Evolutionary conservation across 768 basidiomycete species (phyloP), one percentile per base, ranked within the genome.

Genomic region (Inosperma sp.): DNA sequence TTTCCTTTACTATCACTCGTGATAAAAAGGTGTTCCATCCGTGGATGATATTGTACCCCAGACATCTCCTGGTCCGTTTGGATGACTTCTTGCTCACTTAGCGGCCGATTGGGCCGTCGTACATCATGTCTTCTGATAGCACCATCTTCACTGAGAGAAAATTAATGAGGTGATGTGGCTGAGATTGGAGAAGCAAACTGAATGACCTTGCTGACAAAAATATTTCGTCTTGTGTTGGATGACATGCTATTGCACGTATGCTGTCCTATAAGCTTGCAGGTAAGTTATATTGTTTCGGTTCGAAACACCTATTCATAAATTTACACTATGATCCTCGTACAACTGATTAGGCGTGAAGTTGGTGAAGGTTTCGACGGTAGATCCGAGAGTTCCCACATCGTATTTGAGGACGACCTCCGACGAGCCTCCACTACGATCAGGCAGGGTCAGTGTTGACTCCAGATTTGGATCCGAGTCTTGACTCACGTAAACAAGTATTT

Each of bases 171-270:
- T 45, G 56, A 45, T 45, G 30, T 51, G 56, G 50, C 59, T 49
- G 51, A 35, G 37, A 36, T 45, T 55, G 48, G 39, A 30, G 55
- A 47, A 34, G 45, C 52, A 21, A 48, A 48, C 36, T 30, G 22
- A 56, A 67, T 46, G 59, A 82, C 87, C 84, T 80, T n/a, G 78
- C 84, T 55, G 79, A 86, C 53, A 90, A 59, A 54, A 84, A 82
- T 1, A 88, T 53, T 19, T 86, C 81, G 22, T 90, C 87, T 34
- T 81, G 75, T 30, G 66, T 66, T n/a, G 84, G 78, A 60, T 88
- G 86, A 34, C 82, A 80, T 6, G 82, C 72, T 35, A 90, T 68
- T 14, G 70, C 77, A 37, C 87, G 79, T 49, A 90, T 77, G 54
- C 72, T 82, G 9, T 79, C 83, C 88, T 90, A 56, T 16, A 50